These are phyloP conservation scores for Amphicarpaea edgeworthii DNA, from an alignment of 306 rosid genomes.

Conservation along the genomic window DNA sequence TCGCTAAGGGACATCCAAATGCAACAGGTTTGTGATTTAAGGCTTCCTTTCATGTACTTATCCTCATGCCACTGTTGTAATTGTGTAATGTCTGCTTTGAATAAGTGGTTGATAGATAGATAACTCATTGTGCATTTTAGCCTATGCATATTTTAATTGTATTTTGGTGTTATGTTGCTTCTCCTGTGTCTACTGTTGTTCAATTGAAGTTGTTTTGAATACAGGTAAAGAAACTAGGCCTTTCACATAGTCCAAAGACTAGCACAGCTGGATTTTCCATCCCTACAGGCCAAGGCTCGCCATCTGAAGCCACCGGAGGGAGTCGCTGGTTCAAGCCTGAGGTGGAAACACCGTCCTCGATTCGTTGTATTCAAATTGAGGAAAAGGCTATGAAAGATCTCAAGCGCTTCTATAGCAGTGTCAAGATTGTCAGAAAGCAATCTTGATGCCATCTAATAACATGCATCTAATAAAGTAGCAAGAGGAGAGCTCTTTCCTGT, in stretches of 20 bases:
- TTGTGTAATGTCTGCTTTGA: slow-evolving; percentile 16
- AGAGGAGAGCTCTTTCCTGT: slow-evolving; percentile 23
- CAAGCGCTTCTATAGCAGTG: slow-evolving; percentile 89
- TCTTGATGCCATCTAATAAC: slow-evolving; percentile 40
- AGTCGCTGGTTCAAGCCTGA: slow-evolving; percentile 98
- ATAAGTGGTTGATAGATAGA: background rate
- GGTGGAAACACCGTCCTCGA: slow-evolving; percentile 77
- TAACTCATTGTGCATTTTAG: slow-evolving; percentile 25
- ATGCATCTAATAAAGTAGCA: slow-evolving; percentile 42
- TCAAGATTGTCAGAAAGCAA: slow-evolving; percentile 76
- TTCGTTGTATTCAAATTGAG: slow-evolving; percentile 95
- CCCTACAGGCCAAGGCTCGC: slow-evolving; percentile 75
- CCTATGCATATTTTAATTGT: background rate
- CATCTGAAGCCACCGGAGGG: slow-evolving; percentile 69
- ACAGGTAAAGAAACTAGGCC: slow-evolving; percentile 74
- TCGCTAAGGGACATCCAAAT: slow-evolving; percentile 93
- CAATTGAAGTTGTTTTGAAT: slow-evolving; percentile 41
- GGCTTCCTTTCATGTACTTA: slow-evolving; percentile 24
- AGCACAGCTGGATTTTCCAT: slow-evolving; percentile 79
- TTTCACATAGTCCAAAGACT: slow-evolving; percentile 81
- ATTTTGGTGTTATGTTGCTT: background rate
- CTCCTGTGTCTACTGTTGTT: slow-evolving; percentile 10
- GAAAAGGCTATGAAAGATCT: slow-evolving; percentile 99
- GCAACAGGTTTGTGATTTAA: slow-evolving; percentile 74
- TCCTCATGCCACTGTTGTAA: background rate